phyloP scores from a whole-genome alignment of 2,329 filamentous ascomycete species.

The Venturia asperata region DNA sequence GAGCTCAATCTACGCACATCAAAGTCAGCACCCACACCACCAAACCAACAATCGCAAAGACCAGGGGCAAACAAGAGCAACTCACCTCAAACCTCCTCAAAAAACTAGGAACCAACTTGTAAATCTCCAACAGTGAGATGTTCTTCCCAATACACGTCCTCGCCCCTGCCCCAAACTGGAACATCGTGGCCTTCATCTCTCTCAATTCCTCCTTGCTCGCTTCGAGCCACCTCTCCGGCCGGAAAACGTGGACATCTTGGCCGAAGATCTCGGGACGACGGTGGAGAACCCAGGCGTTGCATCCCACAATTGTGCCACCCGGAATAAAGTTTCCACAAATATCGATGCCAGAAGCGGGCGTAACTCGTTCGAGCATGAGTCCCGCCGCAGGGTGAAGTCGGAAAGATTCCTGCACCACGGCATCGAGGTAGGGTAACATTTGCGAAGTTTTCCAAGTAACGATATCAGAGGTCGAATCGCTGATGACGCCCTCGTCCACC shows the following conservation, averaged over 20 bases:
- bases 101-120: slow-evolving; percentile 49
- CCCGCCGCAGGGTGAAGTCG: slow-evolving; percentile 68
- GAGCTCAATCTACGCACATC: slow-evolving; percentile 31
- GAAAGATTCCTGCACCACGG: slow-evolving; percentile 71
- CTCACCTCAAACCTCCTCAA: slow-evolving; percentile 56
- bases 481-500: slow-evolving; percentile 43
- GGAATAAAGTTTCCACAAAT: slow-evolving; percentile 57
- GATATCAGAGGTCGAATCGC: slow-evolving; percentile 43
- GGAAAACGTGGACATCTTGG: slow-evolving; percentile 55
- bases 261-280: slow-evolving; percentile 62
- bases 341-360: slow-evolving; percentile 56
- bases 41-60: neutral
- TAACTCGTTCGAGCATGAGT: slow-evolving; percentile 64
- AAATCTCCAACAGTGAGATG: slow-evolving; percentile 43
- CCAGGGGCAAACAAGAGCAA: slow-evolving; percentile 20
- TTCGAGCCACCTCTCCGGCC: slow-evolving; percentile 61
- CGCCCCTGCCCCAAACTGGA: slow-evolving; percentile 66
- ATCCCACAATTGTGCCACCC: slow-evolving; percentile 67
- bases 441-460: slow-evolving; percentile 65
- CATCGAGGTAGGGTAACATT: slow-evolving; percentile 67
- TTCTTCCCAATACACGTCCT: slow-evolving; percentile 60
- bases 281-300: slow-evolving; percentile 69
- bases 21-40: neutral
- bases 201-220: slow-evolving; percentile 49
- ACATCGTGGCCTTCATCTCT: slow-evolving; percentile 63